Conservation (phyloP, 768 basidiomycete species). For the Boletus insuetus region DNA sequence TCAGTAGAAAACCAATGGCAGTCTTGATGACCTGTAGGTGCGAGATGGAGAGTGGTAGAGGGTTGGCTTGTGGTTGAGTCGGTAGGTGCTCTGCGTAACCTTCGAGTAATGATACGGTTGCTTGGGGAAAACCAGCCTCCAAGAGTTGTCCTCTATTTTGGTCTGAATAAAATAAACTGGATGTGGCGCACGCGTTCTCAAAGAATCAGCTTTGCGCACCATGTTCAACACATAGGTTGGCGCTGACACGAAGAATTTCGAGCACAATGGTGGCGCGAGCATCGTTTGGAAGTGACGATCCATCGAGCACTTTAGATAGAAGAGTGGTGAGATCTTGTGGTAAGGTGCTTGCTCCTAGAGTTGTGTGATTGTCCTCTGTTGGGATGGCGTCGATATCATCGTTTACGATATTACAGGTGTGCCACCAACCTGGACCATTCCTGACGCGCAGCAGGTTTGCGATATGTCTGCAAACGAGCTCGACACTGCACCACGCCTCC, state of each 20-base stretch:
- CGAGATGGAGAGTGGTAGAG: constrained; percentile 51
- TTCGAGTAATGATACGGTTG: constrained; percentile 64
- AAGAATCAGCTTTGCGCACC: constrained; percentile 39
- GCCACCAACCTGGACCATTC: constrained; percentile 46
- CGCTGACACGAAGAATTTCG: constrained; percentile 74
- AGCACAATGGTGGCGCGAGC: constrained; percentile 51
- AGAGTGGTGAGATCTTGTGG: constrained; percentile 65
- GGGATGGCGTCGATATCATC: constrained; percentile 18
- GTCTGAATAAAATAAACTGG: constrained; percentile 42
- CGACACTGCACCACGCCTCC: constrained; percentile 50
- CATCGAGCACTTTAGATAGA: constrained; percentile 52
- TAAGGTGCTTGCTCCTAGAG: constrained; percentile 61
- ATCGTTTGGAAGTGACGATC: constrained; percentile 43
- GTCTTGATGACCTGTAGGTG: constrained; percentile 76
- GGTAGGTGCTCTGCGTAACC: constrained; percentile 54
- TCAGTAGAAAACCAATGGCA: constrained; percentile 74
- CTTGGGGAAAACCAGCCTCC: constrained; percentile 68
- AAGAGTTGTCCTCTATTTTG: constrained; percentile 70
- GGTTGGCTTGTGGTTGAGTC: constrained; percentile 32
- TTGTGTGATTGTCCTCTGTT: constrained; percentile 68
- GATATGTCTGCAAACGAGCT: constrained; percentile 50
- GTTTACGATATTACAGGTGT: not conserved
- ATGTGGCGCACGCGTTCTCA: constrained; percentile 1
- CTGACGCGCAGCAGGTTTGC: constrained; percentile 62
- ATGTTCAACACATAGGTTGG: constrained; percentile 85